Percentiles rank a stretch among this genome's conserved stretches.
Conservation (phyloP, 2,329 filamentous ascomycete species). For the Blastomyces gilchristii region DNA sequence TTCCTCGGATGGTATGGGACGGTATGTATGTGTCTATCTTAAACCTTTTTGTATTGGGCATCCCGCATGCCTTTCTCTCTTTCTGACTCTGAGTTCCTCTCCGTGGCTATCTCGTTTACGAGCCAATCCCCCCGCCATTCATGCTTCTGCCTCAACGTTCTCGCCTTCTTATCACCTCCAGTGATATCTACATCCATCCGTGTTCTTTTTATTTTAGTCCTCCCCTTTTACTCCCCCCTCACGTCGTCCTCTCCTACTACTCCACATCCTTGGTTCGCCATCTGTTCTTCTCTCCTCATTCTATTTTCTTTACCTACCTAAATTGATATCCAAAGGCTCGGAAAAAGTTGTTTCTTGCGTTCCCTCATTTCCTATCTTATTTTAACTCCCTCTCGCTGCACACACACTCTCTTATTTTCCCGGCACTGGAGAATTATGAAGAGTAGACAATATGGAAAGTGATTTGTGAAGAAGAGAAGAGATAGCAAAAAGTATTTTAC, state of each 20-base stretch:
- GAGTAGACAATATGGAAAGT: too few relatives aligned
- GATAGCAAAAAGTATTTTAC: too few relatives aligned
- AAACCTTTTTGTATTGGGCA: not conserved
- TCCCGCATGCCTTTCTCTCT: not conserved
- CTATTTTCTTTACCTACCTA: not conserved
- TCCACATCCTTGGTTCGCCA: too few relatives aligned
- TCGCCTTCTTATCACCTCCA: not conserved
- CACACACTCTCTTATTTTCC: too few relatives aligned
- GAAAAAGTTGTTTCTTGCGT: slow-evolving; percentile 2
- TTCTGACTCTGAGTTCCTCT: not conserved
- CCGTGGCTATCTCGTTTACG: not conserved
- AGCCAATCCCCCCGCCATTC: not conserved
- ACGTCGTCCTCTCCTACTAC: not conserved
- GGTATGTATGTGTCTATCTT: not conserved
- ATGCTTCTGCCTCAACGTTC: not conserved
- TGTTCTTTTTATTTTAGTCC: not conserved
- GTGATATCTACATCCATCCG: not conserved
- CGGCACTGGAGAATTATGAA: too few relatives aligned
- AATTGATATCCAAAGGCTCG: slow-evolving; percentile 1
- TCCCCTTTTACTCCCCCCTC: not conserved
- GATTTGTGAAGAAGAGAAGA: too few relatives aligned
- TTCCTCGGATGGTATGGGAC: not conserved
- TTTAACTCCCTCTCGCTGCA: too few relatives aligned
- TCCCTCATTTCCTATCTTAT: not conserved
- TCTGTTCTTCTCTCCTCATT: too few relatives aligned